A percentile compares a stretch with the other conserved stretches of the same genome.
Conservation (phyloP, 495 filamentous ascomycete genomes). For the Penicillium daleae region DNA sequence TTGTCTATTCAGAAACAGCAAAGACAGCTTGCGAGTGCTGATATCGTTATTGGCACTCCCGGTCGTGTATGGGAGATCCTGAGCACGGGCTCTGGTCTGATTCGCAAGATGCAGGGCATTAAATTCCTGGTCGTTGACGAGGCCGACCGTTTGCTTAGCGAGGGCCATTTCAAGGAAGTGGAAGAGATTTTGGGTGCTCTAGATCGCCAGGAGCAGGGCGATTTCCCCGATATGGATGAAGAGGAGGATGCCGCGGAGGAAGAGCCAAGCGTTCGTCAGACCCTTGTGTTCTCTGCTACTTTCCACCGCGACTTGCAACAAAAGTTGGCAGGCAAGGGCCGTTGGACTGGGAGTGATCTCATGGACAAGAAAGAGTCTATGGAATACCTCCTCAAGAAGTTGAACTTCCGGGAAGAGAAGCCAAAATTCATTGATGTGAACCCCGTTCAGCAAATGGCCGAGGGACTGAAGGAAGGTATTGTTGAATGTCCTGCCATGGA, state of each 20-base stretch:
- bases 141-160: slow-evolving; percentile 87
- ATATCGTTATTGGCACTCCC: slow-evolving; percentile 90
- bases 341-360: slow-evolving; percentile 55
- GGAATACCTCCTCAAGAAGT: slow-evolving; percentile 87
- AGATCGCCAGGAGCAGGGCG: slow-evolving; percentile 56
- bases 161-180: slow-evolving; percentile 93
- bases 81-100: slow-evolving; percentile 63
- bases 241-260: slow-evolving; percentile 31
- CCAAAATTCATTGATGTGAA: slow-evolving; percentile 94
- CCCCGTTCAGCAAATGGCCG: slow-evolving; percentile 82
- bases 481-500: slow-evolving; percentile 91
- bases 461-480: slow-evolving; percentile 82
- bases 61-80: slow-evolving; percentile 94
- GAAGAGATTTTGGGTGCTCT: slow-evolving; percentile 80
- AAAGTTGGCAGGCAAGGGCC: slow-evolving; percentile 79
- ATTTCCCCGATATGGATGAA: slow-evolving; percentile 43
- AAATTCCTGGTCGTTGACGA: slow-evolving; percentile 91
- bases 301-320: slow-evolving; percentile 89
- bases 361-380: slow-evolving; percentile 78
- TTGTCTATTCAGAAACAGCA: slow-evolving; percentile 92
- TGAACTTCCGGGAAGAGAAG: slow-evolving; percentile 80
- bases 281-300: slow-evolving; percentile 94
- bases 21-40: slow-evolving; percentile 70
- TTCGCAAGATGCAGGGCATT: slow-evolving; percentile 67
- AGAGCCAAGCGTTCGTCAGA: slow-evolving; percentile 56